phyloP scores from a whole-genome alignment of 805 yeast species.

The Yarrowia yakushimensis region DNA sequence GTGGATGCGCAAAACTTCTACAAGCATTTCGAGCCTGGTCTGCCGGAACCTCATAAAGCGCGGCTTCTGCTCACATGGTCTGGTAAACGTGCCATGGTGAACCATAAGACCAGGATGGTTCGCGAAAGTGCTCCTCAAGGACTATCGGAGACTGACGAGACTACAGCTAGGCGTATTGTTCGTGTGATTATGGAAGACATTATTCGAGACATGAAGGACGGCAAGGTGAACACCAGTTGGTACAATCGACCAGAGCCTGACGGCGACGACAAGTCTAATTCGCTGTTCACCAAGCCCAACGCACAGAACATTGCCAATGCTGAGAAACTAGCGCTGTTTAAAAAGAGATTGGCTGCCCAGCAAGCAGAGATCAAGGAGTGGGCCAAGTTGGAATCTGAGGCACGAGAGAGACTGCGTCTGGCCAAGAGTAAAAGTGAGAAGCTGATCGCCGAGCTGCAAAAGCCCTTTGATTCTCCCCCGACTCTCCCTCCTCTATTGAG shows the following conservation, averaged over 20 bases:
- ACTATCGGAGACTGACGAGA: constrained; percentile 33
- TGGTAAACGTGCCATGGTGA: neutral
- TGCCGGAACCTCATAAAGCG: constrained; percentile 73
- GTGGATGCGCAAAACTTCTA: constrained; percentile 53
- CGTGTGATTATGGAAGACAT: constrained; percentile 63
- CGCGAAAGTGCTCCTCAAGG: constrained; percentile 35
- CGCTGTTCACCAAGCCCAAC: constrained; percentile 45
- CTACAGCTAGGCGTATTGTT: constrained; percentile 43
- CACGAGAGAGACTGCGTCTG: neutral
- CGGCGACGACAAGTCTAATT: constrained; percentile 31
- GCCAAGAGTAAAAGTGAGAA: neutral
- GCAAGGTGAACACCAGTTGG: constrained; percentile 66
- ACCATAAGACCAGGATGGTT: constrained; percentile 47
- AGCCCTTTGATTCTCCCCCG: neutral
- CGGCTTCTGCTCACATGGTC: constrained; percentile 66
- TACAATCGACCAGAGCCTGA: constrained; percentile 44
- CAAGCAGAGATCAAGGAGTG: constrained; percentile 49
- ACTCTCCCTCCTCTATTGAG: neutral
- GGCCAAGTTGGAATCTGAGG: constrained; percentile 32
- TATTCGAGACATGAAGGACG: constrained; percentile 55
- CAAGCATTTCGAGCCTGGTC: constrained; percentile 56
- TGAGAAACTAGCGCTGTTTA: constrained; percentile 47
- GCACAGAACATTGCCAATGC: constrained; percentile 54
- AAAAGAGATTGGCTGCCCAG: constrained; percentile 45
- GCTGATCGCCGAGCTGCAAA: neutral